These are phyloP conservation scores for Dalbergia oliveri DNA, from an alignment of 306 rosid species.

Conservation along the genomic window DNA sequence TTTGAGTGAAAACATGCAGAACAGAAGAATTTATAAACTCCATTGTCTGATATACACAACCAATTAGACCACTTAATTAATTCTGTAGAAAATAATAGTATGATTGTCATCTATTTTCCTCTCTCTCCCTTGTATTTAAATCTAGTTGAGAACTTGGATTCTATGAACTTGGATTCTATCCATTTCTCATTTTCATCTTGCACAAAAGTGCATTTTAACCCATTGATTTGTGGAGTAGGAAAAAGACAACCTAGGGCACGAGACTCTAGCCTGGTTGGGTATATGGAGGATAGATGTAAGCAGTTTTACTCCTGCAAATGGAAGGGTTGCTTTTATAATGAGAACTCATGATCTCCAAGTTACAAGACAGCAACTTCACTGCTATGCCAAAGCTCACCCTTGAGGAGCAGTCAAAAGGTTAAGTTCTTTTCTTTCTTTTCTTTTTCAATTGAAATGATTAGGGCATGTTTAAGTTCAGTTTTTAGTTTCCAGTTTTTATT, in stretches of 20 bases:
- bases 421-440: not conserved
- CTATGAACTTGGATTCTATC: not conserved
- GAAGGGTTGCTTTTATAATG: too few relatives aligned
- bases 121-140: not conserved
- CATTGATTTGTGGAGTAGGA: not conserved
- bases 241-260: too few relatives aligned
- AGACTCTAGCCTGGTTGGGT: too few relatives aligned
- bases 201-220: not conserved
- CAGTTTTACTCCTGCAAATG: too few relatives aligned
- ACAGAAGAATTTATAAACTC: not conserved
- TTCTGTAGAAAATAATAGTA: conserved; percentile 21
- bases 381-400: too few relatives aligned
- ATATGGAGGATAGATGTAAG: too few relatives aligned
- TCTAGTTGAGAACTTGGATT: not conserved
- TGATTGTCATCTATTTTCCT: not conserved
- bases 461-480: too few relatives aligned
- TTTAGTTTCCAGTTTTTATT: too few relatives aligned
- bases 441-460: not conserved
- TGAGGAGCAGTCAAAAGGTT: not conserved
- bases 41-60: conserved; percentile 3
- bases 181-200: conserved; percentile 2
- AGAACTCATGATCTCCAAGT: too few relatives aligned
- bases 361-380: too few relatives aligned
- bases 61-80: conserved; percentile 3
- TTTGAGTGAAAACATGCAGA: conserved; percentile 1